phyloP scores from a whole-genome alignment of 2,329 filamentous ascomycete species.

The Cladosporium sp. region DNA sequence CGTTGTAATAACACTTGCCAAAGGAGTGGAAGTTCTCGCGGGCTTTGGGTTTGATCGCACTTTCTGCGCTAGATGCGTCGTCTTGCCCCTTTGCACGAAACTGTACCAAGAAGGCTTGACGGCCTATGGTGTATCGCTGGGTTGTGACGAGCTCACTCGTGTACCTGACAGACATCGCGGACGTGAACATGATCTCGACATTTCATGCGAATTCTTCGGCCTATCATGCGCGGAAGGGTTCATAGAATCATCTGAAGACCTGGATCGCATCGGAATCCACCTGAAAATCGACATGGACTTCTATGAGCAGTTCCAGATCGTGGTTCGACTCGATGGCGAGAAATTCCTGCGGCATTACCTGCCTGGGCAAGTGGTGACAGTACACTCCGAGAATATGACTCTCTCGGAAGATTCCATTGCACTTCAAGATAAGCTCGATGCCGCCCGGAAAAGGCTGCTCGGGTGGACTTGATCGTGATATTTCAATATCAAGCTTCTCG shows the following conservation, averaged over 20 bases:
- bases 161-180: background rate
- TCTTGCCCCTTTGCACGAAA: background rate
- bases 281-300: background rate
- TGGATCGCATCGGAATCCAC: background rate
- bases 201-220: background rate
- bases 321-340: background rate
- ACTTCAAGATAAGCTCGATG: background rate
- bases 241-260: background rate
- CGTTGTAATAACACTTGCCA: background rate
- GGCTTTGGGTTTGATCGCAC: background rate
- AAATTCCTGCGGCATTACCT: background rate
- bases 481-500: no score
- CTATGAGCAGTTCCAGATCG: background rate
- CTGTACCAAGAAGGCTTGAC: background rate
- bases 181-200: background rate
- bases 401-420: background rate
- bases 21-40: background rate
- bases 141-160: background rate
- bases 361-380: background rate
- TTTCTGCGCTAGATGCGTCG: background rate
- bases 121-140: background rate
- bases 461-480: background rate
- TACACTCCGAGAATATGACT: background rate
- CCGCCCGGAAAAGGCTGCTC: background rate
- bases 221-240: background rate